Evolutionary conservation across 176 grass and related monocot species (phyloP).

Genomic region (bread wheat (Triticum aestivum)): IWGSC_CS_RefSeq_v2.1 NC_057800.1:471619833-471620332

Average conservation of each 20-base stretch:
- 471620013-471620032: neutral
- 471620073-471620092: neutral
- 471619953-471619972: neutral
- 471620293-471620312: slow-evolving; percentile 35
- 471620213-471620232: neutral
- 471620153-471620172: neutral
- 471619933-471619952: neutral
- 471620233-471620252: slow-evolving; percentile 34
- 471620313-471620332: neutral
- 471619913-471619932: neutral
- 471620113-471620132: neutral
- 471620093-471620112: neutral
- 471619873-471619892: neutral
- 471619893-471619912: neutral
- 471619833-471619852: slow-evolving; percentile 98
- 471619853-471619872: slow-evolving; percentile 43
- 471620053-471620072: neutral
- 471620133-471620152: slow-evolving; percentile 14
- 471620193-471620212: slow-evolving; percentile 44
- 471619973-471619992: neutral
- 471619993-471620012: slow-evolving; percentile 11
- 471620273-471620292: slow-evolving; percentile 8
- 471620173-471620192: neutral
- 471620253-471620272: neutral
- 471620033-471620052: neutral